A percentile compares a stretch with the other conserved stretches of the same genome.
phyloP scores from a whole-genome alignment of 1,284 basidiomycete species.

The Trichosporon asahii region DNA sequence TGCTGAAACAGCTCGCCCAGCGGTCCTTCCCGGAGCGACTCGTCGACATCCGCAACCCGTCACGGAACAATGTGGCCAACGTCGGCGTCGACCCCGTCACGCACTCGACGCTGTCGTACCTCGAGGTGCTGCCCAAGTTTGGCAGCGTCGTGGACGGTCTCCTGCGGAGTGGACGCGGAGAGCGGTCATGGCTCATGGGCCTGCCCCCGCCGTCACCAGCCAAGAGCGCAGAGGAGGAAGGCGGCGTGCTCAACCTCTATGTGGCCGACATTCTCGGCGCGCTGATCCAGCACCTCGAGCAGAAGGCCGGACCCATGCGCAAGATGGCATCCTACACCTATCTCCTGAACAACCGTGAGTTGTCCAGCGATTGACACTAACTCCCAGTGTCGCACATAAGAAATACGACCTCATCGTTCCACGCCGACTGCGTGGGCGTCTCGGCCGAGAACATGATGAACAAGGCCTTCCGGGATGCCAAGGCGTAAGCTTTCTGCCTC shows the following conservation, averaged over 20 bases:
- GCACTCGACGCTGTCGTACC: constrained; percentile 44
- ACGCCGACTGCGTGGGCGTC: constrained; percentile 48
- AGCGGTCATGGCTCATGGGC: constrained; percentile 54
- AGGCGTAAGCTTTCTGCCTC: constrained; percentile 25
- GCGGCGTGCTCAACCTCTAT: constrained; percentile 48
- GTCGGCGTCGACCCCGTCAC: constrained; percentile 41
- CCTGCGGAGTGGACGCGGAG: constrained; percentile 38
- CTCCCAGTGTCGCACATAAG: constrained; percentile 49
- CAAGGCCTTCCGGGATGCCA: constrained; percentile 47
- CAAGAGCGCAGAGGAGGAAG: constrained; percentile 39
- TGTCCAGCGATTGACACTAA: constrained; percentile 1
- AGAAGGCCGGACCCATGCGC: constrained; percentile 37
- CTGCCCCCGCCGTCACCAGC: constrained; percentile 39
- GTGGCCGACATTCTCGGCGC: constrained; percentile 49
- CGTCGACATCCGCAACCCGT: constrained; percentile 43
- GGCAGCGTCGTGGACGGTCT: constrained; percentile 40
- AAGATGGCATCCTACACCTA: constrained; percentile 42
- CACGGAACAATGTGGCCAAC: constrained; percentile 20
- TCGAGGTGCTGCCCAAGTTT: constrained; percentile 45
- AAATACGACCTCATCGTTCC: constrained; percentile 43
- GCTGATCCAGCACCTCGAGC: constrained; percentile 40
- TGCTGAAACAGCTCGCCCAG: constrained; percentile 33
- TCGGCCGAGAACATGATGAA: constrained; percentile 51
- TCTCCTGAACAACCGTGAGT: constrained; percentile 51
- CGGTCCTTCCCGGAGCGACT: constrained; percentile 50